phyloP scores from a whole-genome alignment of 371 early-diverging fungal species.

The Mucor velutinosus region DNA sequence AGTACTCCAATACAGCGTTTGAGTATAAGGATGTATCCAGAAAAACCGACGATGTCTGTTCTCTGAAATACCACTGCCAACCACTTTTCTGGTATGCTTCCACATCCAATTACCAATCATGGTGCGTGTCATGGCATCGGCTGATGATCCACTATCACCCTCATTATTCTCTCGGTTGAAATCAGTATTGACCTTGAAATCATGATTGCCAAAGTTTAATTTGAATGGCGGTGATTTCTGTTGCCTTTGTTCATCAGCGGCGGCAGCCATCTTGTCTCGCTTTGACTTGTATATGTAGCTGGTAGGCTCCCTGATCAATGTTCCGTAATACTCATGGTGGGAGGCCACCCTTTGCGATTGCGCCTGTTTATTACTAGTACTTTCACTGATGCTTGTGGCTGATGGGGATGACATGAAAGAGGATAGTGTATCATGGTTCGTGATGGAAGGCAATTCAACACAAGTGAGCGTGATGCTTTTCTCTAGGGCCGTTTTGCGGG shows the following conservation, averaged over 20 bases:
- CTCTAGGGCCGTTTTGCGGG: not conserved
- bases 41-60: constrained; percentile 68
- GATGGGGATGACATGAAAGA: not conserved
- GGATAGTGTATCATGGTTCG: not conserved
- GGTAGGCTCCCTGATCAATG: constrained; percentile 7
- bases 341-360: not conserved
- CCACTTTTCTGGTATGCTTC: constrained; percentile 66
- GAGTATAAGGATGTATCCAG: constrained; percentile 78
- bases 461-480: not conserved
- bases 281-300: constrained; percentile 9
- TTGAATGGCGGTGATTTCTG: not conserved
- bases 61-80: constrained; percentile 52
- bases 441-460: not conserved
- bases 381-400: not conserved
- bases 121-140: constrained; percentile 63
- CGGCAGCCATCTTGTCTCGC: not conserved
- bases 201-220: not conserved
- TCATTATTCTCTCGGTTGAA: not conserved
- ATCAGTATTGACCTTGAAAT: not conserved
- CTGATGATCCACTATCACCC: not conserved
- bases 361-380: not conserved
- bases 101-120: constrained; percentile 75
- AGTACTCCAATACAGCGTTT: constrained; percentile 73
- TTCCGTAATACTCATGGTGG: constrained; percentile 1
- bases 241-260: not conserved